A percentile compares a stretch with the other conserved stretches of the same genome.
phyloP scores from a whole-genome alignment of 2,329 filamentous ascomycete species.

The Bipolaris bicolor region DNA sequence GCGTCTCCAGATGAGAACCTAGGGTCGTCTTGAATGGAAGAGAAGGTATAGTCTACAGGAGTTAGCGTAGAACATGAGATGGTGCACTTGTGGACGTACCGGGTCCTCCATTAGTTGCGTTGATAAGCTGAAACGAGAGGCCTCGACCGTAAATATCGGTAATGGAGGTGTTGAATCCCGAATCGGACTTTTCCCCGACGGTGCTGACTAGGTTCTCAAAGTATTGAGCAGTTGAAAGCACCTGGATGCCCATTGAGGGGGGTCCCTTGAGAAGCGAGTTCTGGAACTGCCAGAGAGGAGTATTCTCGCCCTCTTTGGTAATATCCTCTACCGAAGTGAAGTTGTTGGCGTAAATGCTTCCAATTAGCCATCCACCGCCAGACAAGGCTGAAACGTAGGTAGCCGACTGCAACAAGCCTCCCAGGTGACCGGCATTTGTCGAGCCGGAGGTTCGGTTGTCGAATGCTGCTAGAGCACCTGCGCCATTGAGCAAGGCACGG shows the following conservation, averaged over 20 bases:
- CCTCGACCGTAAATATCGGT: constrained; percentile 90
- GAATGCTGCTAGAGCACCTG: constrained; percentile 78
- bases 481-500: constrained; percentile 83
- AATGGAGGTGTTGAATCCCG: constrained; percentile 68
- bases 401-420: constrained; percentile 78
- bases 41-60: constrained; percentile 71
- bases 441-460: constrained; percentile 72
- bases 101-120: constrained; percentile 74
- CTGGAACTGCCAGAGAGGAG: constrained; percentile 66
- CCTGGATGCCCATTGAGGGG: constrained; percentile 55
- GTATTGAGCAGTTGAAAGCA: constrained; percentile 66
- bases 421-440: constrained; percentile 70
- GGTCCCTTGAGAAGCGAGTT: constrained; percentile 68
- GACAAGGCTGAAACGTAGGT: constrained; percentile 84
- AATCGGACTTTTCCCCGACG: constrained; percentile 66
- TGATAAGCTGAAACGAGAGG: constrained; percentile 84
- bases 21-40: constrained; percentile 70
- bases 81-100: constrained; percentile 65
- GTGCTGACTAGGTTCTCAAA: constrained; percentile 64
- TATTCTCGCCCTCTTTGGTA: constrained; percentile 53
- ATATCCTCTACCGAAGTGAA: constrained; percentile 72
- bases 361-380: constrained; percentile 83
- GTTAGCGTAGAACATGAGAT: constrained; percentile 66
- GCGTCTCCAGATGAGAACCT: constrained; percentile 68
- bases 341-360: constrained; percentile 79